Base-by-base conservation (phyloP, 208 protist genomes). In the Crithidia sp. region DNA sequence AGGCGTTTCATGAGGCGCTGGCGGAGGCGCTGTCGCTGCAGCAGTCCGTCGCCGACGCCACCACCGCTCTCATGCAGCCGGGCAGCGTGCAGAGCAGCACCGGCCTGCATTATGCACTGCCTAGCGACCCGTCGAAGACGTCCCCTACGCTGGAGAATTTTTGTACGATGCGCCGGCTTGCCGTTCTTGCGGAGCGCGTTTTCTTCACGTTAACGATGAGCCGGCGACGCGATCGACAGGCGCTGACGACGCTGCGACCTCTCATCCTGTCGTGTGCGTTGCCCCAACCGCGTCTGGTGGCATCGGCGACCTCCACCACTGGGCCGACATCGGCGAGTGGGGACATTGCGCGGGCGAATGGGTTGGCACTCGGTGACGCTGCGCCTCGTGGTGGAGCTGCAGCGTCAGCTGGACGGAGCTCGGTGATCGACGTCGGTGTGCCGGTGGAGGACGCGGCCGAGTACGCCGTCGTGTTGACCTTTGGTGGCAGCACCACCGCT, bases 41-140 rank as follows among this genome's bases (percentile, higher is more conserved):
- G 61, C 77, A 87, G 55, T 49, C 80, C 28, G 82, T 96, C 10
- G 83, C 88, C 0, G 79, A 83, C 37, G 90, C 90, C 16, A 92
- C 92, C 0, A 83, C 82, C 55, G 86, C 90, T 9, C 59, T 96
- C 12, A 92, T 96, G 88, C 92, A 95, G 74, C 90, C 89, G 2
- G 90, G 92, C 39, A 85, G 92, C 61, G 74, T 96, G 56, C 89
- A 93, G 72, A 92, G 87, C 83, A 96, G 87, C 28, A 81, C 77
- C 14, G 87, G 85, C 1, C 69, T 96, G 54, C 92, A 96, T 74
- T 96, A 94, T 74, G 71, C 83, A 3, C 76, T 90, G 13, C 92
- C 87, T 0, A 83, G 65, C 40, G 92, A 95, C 74, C 76, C 90
- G 7, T 78, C 75, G 52, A 88, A 87, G 63, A 89, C 81, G 3